Evolutionary conservation across 371 early-diverging fungal species (phyloP).

Genomic region (Vairimorpha necatrix): DNA sequence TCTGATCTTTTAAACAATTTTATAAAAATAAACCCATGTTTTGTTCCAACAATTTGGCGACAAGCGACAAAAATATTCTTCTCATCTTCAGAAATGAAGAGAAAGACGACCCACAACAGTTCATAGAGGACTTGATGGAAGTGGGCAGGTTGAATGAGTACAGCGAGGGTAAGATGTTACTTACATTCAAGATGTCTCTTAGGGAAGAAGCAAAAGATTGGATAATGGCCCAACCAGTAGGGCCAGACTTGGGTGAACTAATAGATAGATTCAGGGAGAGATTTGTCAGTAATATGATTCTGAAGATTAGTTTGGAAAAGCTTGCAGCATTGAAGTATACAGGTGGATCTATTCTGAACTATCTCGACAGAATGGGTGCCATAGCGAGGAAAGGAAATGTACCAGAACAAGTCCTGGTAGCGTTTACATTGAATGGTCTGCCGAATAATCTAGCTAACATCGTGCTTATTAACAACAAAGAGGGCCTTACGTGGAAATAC

Average conservation of each 20-base stretch:
- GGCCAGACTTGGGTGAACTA: neutral
- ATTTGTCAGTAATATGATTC: neutral
- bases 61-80: neutral
- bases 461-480: constrained; percentile 5
- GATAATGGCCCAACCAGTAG: constrained; percentile 3
- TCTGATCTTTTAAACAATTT: too few relatives aligned
- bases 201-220: neutral
- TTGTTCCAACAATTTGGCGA: constrained; percentile 13
- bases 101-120: constrained; percentile 1
- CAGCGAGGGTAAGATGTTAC: constrained; percentile 12
- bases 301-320: constrained; percentile 3
- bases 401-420: neutral
- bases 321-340: neutral
- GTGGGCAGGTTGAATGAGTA: constrained; percentile 10
- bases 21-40: too few relatives aligned
- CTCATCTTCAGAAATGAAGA: constrained; percentile 15
- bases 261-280: neutral
- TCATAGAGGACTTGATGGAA: neutral
- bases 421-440: neutral
- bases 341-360: neutral
- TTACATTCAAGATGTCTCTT: neutral
- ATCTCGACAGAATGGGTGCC: neutral
- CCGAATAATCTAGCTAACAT: constrained; percentile 1
- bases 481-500: neutral
- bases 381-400: constrained; percentile 1